Evolutionary conservation across 2,329 filamentous ascomycete species (phyloP), one percentile per base, ranked within the genome.

Genomic region (Raffaelea arxii): DNA sequence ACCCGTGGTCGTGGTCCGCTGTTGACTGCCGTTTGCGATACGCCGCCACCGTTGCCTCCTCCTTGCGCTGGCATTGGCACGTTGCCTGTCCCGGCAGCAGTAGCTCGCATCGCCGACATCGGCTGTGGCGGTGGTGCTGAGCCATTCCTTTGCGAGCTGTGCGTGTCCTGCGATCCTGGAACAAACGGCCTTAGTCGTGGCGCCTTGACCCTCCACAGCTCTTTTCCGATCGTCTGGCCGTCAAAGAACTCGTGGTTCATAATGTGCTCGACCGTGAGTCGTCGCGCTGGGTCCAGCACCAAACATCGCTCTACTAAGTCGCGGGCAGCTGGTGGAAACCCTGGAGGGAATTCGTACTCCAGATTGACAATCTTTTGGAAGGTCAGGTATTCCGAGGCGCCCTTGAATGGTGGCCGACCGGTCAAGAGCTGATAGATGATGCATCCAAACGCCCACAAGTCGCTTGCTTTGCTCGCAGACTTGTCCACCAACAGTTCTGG

Each of bases 391-490:
- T 98, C 92, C 55, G 94, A 96, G 14, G 77, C 85, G 36, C 86
- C 92, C 63, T 98, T 98, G 71, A 98, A 98, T 0, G 92, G 92
- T 6, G 92, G 92, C 50, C 92, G 75, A n/a, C 92, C 92, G n/a
- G 86, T 86, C 27, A 98, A 71, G 23, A 98, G 76, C 64, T 98
- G 92, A 63, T 94, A 98, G 52, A 98, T 81, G 56, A 98, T 98
- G 68, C 92, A 98, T 10, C 92, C 92, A 68, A 94, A 98, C 3
- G 92, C 92, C 92, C 92, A 98, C 43, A 98, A 66, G 65, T 98
- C 92, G 63, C 92, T 97, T 38, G 91, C 87, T 67, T 97, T 98
- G 71, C 91, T 96, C 19, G 91, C 92, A 58, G 86, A 94, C 69
- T 97, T 97, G 59, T 95, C 89, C 25, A 87, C 95, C 46, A 98